phyloP scores from a whole-genome alignment of 2,329 filamentous ascomycete species.

The Trichoderma guizhouense region DNA sequence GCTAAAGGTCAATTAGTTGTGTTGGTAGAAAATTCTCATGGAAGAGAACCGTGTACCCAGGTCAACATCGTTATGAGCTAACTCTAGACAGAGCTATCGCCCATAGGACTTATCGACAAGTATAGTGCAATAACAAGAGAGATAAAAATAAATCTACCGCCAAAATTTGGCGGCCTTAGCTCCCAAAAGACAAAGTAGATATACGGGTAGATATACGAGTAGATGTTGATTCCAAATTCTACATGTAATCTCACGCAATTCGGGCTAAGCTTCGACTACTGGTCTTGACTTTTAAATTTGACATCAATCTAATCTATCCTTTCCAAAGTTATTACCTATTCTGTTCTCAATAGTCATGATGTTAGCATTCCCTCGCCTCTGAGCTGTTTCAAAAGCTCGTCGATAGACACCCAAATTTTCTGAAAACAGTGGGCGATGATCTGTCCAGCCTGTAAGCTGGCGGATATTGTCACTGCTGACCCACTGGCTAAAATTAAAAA shows the following conservation, averaged over 20 bases:
- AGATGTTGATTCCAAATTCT: not conserved
- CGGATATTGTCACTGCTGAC: conserved; percentile 42
- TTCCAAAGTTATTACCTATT: not conserved
- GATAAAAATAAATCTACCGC: not conserved
- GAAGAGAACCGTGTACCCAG: not conserved
- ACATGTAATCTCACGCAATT: not conserved
- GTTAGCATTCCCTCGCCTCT: not conserved
- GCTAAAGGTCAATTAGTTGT: not conserved
- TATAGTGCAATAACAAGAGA: not conserved
- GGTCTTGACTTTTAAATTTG: not conserved
- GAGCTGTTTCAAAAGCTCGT: conserved; percentile 35
- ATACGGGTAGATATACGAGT: not conserved
- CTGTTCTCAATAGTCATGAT: not conserved
- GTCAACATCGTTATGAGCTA: not conserved
- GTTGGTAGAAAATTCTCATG: not conserved
- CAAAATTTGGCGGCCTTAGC: not conserved
- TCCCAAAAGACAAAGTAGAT: not conserved
- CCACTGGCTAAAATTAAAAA: conserved; percentile 42
- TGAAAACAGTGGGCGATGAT: conserved; percentile 36
- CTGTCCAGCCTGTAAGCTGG: conserved; percentile 39
- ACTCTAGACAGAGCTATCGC: not conserved
- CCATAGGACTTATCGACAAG: not conserved
- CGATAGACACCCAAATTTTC: conserved; percentile 37
- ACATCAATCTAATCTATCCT: not conserved
- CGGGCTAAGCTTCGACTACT: not conserved